Evolutionary conservation across 176 grass and related monocot genomes (phyloP).

Genomic region (Triticum dicoccoides): DNA sequence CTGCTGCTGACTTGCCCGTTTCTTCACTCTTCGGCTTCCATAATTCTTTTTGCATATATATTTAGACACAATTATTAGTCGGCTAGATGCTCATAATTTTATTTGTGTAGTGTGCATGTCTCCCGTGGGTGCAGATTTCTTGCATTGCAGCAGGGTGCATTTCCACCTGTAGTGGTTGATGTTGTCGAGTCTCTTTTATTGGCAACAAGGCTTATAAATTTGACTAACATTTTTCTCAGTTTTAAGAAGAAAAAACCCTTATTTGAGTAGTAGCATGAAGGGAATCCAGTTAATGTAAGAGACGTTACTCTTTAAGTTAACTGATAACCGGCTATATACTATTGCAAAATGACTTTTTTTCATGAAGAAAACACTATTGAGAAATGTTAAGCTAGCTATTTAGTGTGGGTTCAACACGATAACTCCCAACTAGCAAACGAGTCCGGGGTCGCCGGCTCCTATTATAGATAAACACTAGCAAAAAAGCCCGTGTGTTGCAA

Average conservation of each 20-base stretch:
- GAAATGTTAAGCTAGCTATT: no score
- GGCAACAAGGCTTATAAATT: background rate
- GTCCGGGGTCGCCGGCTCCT: no score
- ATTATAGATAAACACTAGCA: no score
- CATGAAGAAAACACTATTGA: no score
- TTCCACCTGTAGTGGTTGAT: background rate
- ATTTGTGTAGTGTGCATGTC: background rate
- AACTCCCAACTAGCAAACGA: no score
- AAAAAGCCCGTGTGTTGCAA: no score
- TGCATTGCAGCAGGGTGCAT: background rate
- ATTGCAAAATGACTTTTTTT: no score
- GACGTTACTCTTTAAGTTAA: no score
- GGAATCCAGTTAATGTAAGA: background rate
- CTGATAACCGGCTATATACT: no score
- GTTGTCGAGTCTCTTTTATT: background rate
- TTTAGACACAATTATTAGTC: background rate
- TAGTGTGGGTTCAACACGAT: no score
- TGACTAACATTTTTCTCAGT: background rate
- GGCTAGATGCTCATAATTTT: background rate
- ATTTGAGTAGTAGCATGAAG: background rate
- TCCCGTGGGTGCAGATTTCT: background rate
- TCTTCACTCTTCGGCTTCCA: background rate
- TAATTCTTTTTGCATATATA: background rate
- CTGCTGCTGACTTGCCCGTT: slow-evolving; percentile 23
- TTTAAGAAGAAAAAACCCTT: background rate